Percentiles rank a stretch among this genome's conserved stretches.
These are phyloP conservation scores for Drechslerella coelobrocha DNA, from an alignment of 2,329 filamentous ascomycete genomes.

Conservation along the genomic window DNA sequence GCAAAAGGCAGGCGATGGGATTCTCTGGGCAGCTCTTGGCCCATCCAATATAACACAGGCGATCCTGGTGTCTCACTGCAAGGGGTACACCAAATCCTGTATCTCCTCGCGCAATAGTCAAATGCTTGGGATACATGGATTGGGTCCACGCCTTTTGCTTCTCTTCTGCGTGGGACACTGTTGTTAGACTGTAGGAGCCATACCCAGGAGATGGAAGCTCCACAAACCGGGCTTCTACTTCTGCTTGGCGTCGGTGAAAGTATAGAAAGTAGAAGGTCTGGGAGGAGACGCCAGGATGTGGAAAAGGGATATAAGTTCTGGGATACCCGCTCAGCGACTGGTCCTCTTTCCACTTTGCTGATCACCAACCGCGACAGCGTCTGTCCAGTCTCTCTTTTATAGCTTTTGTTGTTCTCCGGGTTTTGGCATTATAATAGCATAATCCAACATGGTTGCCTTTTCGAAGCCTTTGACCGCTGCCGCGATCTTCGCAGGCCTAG, in stretches of 20 bases:
- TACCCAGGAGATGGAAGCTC: neutral
- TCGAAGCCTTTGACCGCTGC: slow-evolving; percentile 56
- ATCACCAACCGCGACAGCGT: slow-evolving; percentile 46
- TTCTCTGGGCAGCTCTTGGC: too few species aligned
- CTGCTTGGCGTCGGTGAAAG: neutral
- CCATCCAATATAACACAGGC: too few species aligned
- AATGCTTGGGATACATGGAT: neutral
- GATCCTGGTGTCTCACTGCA: neutral
- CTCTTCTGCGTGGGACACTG: neutral
- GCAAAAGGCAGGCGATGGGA: too few species aligned
- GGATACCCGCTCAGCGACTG: slow-evolving; percentile 14
- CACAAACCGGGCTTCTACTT: neutral
- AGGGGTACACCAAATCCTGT: neutral
- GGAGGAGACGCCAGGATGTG: neutral
- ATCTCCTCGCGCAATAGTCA: neutral
- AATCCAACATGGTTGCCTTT: slow-evolving; percentile 54
- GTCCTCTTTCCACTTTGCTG: slow-evolving; percentile 17
- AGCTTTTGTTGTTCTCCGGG: slow-evolving; percentile 20
- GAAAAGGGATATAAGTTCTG: slow-evolving; percentile 36
- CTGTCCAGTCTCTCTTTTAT: slow-evolving; percentile 30
- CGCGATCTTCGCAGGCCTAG: slow-evolving; percentile 59
- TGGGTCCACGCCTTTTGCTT: neutral
- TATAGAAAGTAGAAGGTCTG: slow-evolving; percentile 2
- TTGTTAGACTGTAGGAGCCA: neutral
- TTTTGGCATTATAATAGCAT: slow-evolving; percentile 20